Evolutionary conservation across 371 early-diverging fungal genomes (phyloP).

Genomic region (Blastocladiella emersonii): DNA sequence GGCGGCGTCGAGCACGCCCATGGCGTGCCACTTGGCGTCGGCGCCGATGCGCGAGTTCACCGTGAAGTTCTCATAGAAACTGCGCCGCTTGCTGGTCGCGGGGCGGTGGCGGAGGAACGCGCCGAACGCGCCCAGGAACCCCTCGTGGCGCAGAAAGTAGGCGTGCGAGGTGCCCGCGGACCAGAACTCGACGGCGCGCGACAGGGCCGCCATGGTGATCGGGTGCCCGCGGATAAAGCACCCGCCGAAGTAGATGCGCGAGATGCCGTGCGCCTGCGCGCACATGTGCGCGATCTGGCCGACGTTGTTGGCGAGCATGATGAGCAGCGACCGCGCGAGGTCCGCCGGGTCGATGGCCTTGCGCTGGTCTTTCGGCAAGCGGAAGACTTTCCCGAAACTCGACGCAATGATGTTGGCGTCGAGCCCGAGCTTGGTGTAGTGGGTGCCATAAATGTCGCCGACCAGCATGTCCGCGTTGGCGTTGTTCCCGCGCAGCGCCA

Average conservation of each 20-base stretch:
- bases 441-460: constrained; percentile 91
- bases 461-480: constrained; percentile 84
- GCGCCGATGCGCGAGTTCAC: too few relatives aligned
- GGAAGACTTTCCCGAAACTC: constrained; percentile 89
- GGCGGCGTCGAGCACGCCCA: constrained; percentile 43
- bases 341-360: constrained; percentile 57
- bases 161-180: constrained; percentile 88
- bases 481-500: constrained; percentile 83
- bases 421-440: constrained; percentile 56
- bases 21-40: constrained; percentile 24
- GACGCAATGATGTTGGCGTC: constrained; percentile 40
- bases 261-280: constrained; percentile 81
- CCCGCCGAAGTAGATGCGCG: constrained; percentile 87
- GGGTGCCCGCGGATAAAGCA: constrained; percentile 92
- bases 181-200: constrained; percentile 94
- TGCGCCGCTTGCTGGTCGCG: too few relatives aligned
- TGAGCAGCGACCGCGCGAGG: constrained; percentile 72
- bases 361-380: constrained; percentile 45
- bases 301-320: constrained; percentile 89
- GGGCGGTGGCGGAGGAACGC: constrained; percentile 38
- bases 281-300: constrained; percentile 94
- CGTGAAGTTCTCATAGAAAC: constrained; percentile 63
- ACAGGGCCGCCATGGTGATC: constrained; percentile 91
- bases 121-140: constrained; percentile 89
- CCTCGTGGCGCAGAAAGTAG: constrained; percentile 88